These are phyloP conservation scores for Kodamaea hsintzibuensis DNA, from an alignment of 805 yeast species.

Conservation along the genomic window DNA sequence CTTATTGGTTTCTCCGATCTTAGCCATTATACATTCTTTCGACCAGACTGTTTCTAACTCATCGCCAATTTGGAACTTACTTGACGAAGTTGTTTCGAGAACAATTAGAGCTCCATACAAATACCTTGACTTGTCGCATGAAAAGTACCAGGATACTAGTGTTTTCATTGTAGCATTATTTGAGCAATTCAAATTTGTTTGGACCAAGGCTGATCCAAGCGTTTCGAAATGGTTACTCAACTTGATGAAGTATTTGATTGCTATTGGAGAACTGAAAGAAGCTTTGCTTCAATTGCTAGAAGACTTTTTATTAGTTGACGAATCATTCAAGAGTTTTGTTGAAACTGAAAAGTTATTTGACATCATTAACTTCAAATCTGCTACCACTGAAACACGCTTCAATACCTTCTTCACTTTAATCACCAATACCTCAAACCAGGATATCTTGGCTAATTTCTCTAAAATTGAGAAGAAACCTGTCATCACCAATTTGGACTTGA, in stretches of 20 bases:
- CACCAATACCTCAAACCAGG: conserved; percentile 12
- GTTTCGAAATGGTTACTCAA: conserved; percentile 50
- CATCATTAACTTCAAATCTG: conserved; percentile 8
- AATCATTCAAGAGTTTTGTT: conserved; percentile 7
- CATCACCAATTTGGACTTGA: conserved; percentile 47
- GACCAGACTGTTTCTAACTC: conserved; percentile 8
- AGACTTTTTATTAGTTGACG: conserved; percentile 11
- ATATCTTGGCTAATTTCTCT: conserved; percentile 3
- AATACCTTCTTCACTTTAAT: conserved; percentile 15
- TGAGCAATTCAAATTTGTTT: conserved; percentile 70
- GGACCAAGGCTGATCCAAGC: conserved; percentile 21
- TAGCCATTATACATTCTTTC: conserved; percentile 55
- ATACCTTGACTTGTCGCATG: conserved; percentile 61
- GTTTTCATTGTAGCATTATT: conserved; percentile 38
- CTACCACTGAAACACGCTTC: not conserved
- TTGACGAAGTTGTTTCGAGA: conserved; percentile 78
- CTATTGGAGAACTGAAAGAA: conserved; percentile 59
- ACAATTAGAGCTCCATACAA: conserved; percentile 77
- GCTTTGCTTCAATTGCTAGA: conserved; percentile 19
- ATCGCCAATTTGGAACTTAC: conserved; percentile 52
- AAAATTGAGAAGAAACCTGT: conserved; percentile 34
- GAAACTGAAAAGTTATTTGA: conserved; percentile 8
- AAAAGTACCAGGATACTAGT: conserved; percentile 29
- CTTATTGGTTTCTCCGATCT: conserved; percentile 53
- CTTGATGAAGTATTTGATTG: conserved; percentile 46